A percentile compares a stretch with the other conserved stretches of the same genome.
Conservation (phyloP, 2,329 filamentous ascomycete genomes). For the Hypocrella siamensis region DNA sequence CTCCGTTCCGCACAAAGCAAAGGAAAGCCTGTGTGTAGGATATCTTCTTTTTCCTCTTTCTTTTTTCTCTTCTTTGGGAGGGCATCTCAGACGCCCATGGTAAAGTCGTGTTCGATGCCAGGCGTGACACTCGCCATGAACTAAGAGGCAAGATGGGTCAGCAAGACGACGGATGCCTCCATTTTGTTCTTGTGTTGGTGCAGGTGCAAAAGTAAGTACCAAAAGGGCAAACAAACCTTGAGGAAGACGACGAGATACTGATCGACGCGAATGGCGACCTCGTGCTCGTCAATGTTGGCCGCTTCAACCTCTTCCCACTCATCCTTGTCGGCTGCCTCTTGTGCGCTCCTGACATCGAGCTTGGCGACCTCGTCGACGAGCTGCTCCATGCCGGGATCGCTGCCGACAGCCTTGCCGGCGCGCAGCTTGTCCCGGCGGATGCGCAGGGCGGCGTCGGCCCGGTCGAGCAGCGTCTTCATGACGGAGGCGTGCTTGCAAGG, state of each 20-base stretch:
- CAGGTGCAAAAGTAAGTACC: neutral
- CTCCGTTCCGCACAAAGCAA: neutral
- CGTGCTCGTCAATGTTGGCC: constrained; percentile 47
- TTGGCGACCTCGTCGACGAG: constrained; percentile 68
- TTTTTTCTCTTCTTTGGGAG: neutral
- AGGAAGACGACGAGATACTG: constrained; percentile 79
- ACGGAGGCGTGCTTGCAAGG: constrained; percentile 95
- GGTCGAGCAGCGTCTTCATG: constrained; percentile 94
- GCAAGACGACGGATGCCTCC: neutral
- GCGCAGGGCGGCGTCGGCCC: constrained; percentile 85
- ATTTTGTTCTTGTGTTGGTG: neutral
- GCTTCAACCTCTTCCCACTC: constrained; percentile 53
- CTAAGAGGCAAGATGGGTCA: constrained; percentile 13
- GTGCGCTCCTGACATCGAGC: constrained; percentile 39
- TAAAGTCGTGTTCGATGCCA: constrained; percentile 95
- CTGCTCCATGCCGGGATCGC: constrained; percentile 57
- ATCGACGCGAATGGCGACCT: constrained; percentile 73
- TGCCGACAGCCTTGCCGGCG: constrained; percentile 30
- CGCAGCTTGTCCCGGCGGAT: constrained; percentile 71
- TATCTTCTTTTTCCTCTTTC: neutral
- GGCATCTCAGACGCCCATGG: constrained; percentile 66
- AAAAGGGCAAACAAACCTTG: constrained; percentile 39
- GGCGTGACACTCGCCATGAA: constrained; percentile 85
- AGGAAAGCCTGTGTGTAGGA: neutral
- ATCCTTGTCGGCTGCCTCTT: constrained; percentile 35